Conservation (phyloP, 2,329 filamentous ascomycete species). For the Phialophora chinensis region DNA sequence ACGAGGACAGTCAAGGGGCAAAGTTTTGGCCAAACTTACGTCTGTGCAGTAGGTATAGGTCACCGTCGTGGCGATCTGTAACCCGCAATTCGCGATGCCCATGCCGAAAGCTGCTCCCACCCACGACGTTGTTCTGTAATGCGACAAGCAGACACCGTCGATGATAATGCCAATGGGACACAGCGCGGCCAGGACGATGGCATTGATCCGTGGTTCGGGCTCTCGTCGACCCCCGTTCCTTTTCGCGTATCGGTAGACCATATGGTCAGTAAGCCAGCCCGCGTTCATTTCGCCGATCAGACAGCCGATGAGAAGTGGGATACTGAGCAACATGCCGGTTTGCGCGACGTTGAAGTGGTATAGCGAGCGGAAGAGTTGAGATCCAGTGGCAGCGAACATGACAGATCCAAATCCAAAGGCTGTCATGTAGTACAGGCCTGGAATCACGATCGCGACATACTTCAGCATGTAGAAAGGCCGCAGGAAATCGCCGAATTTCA, state of each 20-base stretch:
- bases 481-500: constrained; percentile 38
- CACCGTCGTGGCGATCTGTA: constrained; percentile 4
- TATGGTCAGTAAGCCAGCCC: constrained; percentile 33
- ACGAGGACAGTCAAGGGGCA: background rate
- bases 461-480: constrained; percentile 40
- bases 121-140: constrained; percentile 43
- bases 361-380: constrained; percentile 36
- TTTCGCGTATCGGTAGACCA: constrained; percentile 32
- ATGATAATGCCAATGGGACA: constrained; percentile 43
- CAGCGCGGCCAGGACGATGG: constrained; percentile 34
- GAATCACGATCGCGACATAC: constrained; percentile 40
- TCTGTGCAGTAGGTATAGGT: constrained; percentile 46
- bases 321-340: constrained; percentile 39
- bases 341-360: constrained; percentile 40
- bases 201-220: constrained; percentile 30
- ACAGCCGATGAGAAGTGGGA: constrained; percentile 39
- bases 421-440: constrained; percentile 40
- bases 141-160: constrained; percentile 41
- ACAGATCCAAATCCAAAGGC: constrained; percentile 40
- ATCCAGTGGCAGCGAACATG: constrained; percentile 41
- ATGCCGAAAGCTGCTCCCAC: constrained; percentile 48
- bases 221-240: constrained; percentile 25
- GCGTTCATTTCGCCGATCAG: constrained; percentile 40
- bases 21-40: constrained; percentile 29
- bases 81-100: constrained; percentile 41